A percentile compares a stretch with the other conserved stretches of the same genome.
These are phyloP conservation scores for Cyphellophora attinorum DNA, from an alignment of 2,329 filamentous ascomycete genomes.

Conservation along the genomic window DNA sequence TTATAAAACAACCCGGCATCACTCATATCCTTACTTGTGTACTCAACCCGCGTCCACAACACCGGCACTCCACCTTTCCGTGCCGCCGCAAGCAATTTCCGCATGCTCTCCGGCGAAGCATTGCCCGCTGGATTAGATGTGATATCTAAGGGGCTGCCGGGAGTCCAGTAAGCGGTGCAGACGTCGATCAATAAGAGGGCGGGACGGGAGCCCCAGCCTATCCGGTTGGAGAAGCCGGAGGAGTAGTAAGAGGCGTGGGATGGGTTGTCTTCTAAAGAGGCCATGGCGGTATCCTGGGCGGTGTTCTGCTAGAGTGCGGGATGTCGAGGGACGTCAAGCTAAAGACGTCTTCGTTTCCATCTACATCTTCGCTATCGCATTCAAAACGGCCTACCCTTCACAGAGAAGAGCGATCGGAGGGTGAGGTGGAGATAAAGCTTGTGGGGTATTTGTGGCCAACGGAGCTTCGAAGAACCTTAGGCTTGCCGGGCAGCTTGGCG, in stretches of 20 bases:
- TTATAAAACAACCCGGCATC: constrained; percentile 37
- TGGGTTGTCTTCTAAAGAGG: too few species aligned
- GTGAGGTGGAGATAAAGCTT: too few species aligned
- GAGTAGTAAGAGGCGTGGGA: background rate
- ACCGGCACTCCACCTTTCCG: constrained; percentile 29
- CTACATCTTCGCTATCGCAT: too few species aligned
- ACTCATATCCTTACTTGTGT: constrained; percentile 31
- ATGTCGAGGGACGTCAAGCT: too few species aligned
- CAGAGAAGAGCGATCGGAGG: too few species aligned
- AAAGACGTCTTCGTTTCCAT: too few species aligned
- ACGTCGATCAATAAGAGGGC: constrained; percentile 39
- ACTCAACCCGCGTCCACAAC: constrained; percentile 36
- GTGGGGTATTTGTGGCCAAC: too few species aligned
- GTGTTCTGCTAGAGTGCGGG: too few species aligned
- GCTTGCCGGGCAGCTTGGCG: too few species aligned
- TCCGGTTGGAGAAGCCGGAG: constrained; percentile 31
- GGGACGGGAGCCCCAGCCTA: constrained; percentile 35
- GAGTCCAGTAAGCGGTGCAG: constrained; percentile 37
- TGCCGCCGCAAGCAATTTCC: constrained; percentile 30
- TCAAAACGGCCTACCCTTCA: too few species aligned
- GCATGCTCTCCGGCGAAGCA: constrained; percentile 28
- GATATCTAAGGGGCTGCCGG: constrained; percentile 32
- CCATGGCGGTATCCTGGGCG: too few species aligned
- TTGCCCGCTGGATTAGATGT: constrained; percentile 27
- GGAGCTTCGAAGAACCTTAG: too few species aligned